Conservation (phyloP, 129 eudicot genomes). For the Centella asiatica region DNA sequence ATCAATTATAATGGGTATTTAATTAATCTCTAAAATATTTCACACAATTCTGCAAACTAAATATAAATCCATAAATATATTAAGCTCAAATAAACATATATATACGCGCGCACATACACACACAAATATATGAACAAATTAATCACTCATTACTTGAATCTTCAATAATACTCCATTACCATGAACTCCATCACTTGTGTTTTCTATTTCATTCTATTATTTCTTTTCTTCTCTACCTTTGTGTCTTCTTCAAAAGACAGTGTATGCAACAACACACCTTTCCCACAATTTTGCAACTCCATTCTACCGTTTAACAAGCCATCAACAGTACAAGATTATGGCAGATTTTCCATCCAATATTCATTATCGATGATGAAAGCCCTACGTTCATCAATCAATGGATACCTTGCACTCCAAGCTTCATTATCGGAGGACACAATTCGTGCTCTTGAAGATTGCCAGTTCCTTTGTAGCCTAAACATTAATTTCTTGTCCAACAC, state of each 20-base stretch:
- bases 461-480: conserved; percentile 11
- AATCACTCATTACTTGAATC: neutral
- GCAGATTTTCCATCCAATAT: conserved; percentile 5
- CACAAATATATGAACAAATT: no score
- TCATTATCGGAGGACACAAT: neutral
- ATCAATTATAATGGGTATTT: no score
- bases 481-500: conserved; percentile 12
- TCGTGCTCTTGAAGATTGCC: conserved; percentile 30
- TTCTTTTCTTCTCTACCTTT: conserved; percentile 2
- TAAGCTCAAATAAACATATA: no score
- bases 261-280: conserved; percentile 21
- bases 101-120: no score
- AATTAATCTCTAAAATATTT: no score
- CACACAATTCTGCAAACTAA: no score
- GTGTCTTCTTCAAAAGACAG: neutral
- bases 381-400: conserved; percentile 4
- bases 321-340: conserved; percentile 8
- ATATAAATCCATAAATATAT: no score
- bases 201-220: neutral
- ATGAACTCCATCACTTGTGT: neutral
- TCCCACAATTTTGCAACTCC: conserved; percentile 26
- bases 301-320: neutral
- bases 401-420: neutral
- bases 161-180: neutral
- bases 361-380: conserved; percentile 8